Base-by-base conservation (phyloP, 2,329 filamentous ascomycete species). In the Fusarium sp. region DNA sequence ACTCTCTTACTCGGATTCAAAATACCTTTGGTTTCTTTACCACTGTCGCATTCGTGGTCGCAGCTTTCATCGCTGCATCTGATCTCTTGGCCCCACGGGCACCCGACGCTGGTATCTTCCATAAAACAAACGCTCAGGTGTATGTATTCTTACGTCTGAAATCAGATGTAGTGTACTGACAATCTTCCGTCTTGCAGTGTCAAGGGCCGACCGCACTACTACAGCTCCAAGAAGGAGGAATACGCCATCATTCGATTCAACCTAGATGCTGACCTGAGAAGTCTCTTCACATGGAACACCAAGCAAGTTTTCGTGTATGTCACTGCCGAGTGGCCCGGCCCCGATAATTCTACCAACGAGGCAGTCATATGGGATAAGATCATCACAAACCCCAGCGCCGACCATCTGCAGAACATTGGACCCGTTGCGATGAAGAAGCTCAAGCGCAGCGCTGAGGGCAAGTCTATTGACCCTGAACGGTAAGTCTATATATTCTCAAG, bases 11-110 rank as follows among this genome's bases (percentile, higher is more conserved):
- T 70, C 93, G 96, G 75, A 82, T 92, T 74, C 96, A 99, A 83
- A 95, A 94, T 84, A 91, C 94, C 81, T 99, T 99, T 81, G 94
- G 96, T 82, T 98, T 97, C 89, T 98, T 98, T 87, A 98, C 96
- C 20, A 97, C 94, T 30, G 94, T 98, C 71, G 92, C 92, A 62
- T 96, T 97, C 79, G 89, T 89, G 63, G 88, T 98, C 59, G 95
- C 90, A 56, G 89, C 88, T 59, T 84, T 97, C 64, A 93, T 98
- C 75, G 95, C 95, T 50, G 85, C 92, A 54, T 95, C 94, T 41
- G 93, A 95, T 76, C 81, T 97, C 76, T 82, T 91, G 76, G 85
- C 85, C 64, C 89, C 91, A 7, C 91, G 94, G 71, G 87, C 87
- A 10, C 93, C 94, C 0, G 88, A 82, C 49, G 88, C 82, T 50